Evolutionary conservation across 75 land plant species (phyloP).

Genomic region (Isoetes taiwanensis): DNA sequence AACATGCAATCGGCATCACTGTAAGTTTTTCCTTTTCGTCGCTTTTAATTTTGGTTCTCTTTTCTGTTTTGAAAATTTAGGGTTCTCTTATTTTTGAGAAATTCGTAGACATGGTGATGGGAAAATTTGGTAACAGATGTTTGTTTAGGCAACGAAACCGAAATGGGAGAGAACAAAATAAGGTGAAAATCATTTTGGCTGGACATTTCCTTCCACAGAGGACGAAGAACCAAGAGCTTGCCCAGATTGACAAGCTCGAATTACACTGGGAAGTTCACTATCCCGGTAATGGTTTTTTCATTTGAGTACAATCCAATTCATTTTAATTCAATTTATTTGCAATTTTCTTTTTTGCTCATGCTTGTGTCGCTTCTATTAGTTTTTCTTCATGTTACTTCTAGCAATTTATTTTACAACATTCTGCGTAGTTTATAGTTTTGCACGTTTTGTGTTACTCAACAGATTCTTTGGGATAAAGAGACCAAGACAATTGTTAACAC

Average conservation of each 20-base stretch:
- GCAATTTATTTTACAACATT: neutral
- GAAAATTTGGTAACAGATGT: neutral
- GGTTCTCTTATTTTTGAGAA: neutral
- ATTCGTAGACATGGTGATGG: conserved; percentile 1
- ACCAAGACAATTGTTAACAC: conserved; percentile 64
- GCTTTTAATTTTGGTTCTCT: neutral
- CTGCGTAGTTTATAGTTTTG: neutral
- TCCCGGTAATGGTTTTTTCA: conserved; percentile 34
- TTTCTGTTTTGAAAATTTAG: neutral
- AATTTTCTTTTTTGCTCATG: no score
- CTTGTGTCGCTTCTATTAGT: neutral
- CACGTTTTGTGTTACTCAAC: no score
- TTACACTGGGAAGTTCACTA: conserved; percentile 57
- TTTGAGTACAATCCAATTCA: neutral
- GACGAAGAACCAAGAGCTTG: conserved; percentile 58
- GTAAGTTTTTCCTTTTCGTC: conserved; percentile 12
- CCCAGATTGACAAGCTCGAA: conserved; percentile 51
- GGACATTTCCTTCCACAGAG: conserved; percentile 52
- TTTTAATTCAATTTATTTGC: no score
- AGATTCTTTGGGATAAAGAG: conserved; percentile 87
- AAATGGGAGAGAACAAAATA: conserved; percentile 67
- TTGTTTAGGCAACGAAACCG: conserved; percentile 23
- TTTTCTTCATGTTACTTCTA: no score
- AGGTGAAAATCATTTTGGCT: conserved; percentile 62
- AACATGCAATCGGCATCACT: conserved; percentile 57